Percentiles rank a stretch among this genome's conserved stretches.
Evolutionary conservation across 164 flowering plant species (phyloP).

Genomic region (Sedum album): DNA sequence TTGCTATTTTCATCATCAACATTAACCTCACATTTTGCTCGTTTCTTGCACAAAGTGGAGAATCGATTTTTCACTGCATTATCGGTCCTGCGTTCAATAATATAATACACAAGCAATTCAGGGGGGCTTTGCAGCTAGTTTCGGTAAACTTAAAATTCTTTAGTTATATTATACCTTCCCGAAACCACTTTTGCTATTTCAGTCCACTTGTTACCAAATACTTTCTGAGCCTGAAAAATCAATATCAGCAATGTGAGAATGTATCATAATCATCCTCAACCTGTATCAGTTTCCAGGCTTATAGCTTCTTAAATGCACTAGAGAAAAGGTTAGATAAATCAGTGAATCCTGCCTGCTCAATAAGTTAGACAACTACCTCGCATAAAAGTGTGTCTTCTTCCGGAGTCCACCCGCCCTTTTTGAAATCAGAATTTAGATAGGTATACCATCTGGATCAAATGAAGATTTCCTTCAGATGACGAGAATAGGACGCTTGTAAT

Average conservation of each 20-base stretch:
- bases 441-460: conserved; percentile 74
- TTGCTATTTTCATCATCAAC: conserved; percentile 59
- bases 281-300: neutral
- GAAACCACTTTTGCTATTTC: conserved; percentile 98
- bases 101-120: neutral
- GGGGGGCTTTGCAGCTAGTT: neutral
- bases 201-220: conserved; percentile 96
- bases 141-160: neutral
- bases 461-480: neutral
- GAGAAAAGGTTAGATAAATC: neutral
- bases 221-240: conserved; percentile 77
- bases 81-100: conserved; percentile 60
- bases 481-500: neutral
- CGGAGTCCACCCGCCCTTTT: conserved; percentile 98
- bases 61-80: conserved; percentile 98
- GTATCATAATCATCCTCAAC: conserved; percentile 7
- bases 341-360: neutral
- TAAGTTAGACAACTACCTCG: conserved; percentile 43
- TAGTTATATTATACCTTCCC: conserved; percentile 57
- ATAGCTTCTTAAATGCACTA: neutral
- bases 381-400: conserved; percentile 90
- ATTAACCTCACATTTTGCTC: conserved; percentile 65
- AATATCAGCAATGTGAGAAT: conserved; percentile 14
- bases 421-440: conserved; percentile 87
- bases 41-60: conserved; percentile 84